Evolutionary conservation across 441 rosid species (phyloP).

Genomic region (Breynia disticha): DNA sequence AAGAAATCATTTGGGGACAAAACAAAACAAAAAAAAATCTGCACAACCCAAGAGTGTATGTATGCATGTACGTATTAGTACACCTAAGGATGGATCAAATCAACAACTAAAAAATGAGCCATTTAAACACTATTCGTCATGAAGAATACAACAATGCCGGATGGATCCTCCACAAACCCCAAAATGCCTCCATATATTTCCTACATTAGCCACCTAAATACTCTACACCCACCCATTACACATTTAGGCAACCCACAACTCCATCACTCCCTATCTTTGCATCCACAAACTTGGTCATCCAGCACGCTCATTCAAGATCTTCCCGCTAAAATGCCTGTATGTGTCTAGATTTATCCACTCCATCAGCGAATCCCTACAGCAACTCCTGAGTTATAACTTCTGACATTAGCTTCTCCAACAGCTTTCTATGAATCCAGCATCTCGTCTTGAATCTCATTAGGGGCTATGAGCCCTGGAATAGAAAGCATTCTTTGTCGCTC

Average conservation of each 20-base stretch:
- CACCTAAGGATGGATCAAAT: conserved; percentile 6
- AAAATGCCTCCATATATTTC: conserved; percentile 26
- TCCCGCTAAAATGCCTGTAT: conserved; percentile 11
- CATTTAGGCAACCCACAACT: conserved; percentile 7
- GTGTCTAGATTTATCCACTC: conserved; percentile 22
- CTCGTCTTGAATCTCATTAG: conserved; percentile 95
- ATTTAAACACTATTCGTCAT: conserved; percentile 30
- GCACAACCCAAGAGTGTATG: background rate
- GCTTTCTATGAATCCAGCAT: conserved; percentile 76
- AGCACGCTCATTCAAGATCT: conserved; percentile 1
- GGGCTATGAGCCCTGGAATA: conserved; percentile 96
- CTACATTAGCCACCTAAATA: conserved; percentile 48
- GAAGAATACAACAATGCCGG: conserved; percentile 22
- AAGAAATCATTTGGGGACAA: background rate
- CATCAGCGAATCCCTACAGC: conserved; percentile 16
- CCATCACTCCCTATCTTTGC: conserved; percentile 15
- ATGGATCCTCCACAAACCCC: conserved; percentile 17
- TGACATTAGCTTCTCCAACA: conserved; percentile 23
- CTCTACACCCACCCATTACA: conserved; percentile 34
- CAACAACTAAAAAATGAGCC: conserved; percentile 29
- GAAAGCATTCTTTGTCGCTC: conserved; percentile 94
- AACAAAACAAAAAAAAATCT: background rate
- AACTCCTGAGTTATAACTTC: conserved; percentile 18
- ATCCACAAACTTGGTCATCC: background rate
- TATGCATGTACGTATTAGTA: too few species aligned